Percentiles rank a stretch among this genome's conserved stretches.
These are phyloP conservation scores for Beauveria sp. DNA, from an alignment of 2,329 filamentous ascomycete species.

Conservation along the genomic window DNA sequence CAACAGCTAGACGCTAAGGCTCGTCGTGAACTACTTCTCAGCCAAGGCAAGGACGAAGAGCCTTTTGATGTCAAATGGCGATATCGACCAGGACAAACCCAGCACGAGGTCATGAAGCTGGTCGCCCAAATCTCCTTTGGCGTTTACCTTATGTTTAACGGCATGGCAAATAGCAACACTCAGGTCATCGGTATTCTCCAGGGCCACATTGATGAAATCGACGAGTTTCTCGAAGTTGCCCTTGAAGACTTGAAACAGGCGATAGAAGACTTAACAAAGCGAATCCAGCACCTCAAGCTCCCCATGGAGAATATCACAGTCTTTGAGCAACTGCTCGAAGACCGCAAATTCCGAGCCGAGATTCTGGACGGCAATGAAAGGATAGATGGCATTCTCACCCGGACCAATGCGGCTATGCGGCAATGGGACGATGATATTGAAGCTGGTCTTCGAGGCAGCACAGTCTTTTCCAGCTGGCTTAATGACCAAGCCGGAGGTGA, in stretches of 20 bases:
- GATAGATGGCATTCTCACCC: constrained; percentile 81
- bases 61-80: constrained; percentile 71
- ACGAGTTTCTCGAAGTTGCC: constrained; percentile 80
- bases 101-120: constrained; percentile 85
- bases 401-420: constrained; percentile 68
- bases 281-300: constrained; percentile 71
- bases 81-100: constrained; percentile 64
- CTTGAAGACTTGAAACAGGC: constrained; percentile 79
- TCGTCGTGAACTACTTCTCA: constrained; percentile 60
- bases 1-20: constrained; percentile 49
- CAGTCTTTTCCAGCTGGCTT: constrained; percentile 71
- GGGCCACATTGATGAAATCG: constrained; percentile 87
- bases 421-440: constrained; percentile 72
- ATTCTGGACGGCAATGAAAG: constrained; percentile 83
- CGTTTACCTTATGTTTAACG: constrained; percentile 77
- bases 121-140: constrained; percentile 91
- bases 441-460: constrained; percentile 68
- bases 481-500: constrained; percentile 54
- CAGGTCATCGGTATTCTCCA: constrained; percentile 87
- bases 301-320: constrained; percentile 75
- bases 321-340: constrained; percentile 83
- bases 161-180: constrained; percentile 78
- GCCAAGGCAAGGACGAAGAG: constrained; percentile 59
- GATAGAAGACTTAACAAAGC: constrained; percentile 68
- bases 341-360: constrained; percentile 71